A percentile compares a stretch with the other conserved stretches of the same genome.
These are phyloP conservation scores for Ustilago bromivora DNA, from an alignment of 1,284 basidiomycete genomes.

Conservation along the genomic window DNA sequence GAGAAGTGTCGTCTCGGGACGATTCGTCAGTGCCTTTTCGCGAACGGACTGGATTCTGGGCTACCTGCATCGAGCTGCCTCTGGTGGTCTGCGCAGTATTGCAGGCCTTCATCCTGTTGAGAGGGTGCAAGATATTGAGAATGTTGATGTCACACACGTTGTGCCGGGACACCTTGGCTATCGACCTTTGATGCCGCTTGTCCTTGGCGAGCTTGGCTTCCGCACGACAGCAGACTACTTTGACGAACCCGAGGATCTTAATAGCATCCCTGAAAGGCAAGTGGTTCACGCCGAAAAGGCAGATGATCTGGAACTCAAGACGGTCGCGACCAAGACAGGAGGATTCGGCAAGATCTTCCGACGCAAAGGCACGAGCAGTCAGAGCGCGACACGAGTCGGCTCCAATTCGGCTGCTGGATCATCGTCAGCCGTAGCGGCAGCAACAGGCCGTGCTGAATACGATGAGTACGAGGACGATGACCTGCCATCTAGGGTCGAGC, in stretches of 20 bases:
- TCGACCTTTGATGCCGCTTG: conserved; percentile 66
- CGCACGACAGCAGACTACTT: conserved; percentile 68
- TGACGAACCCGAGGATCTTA: conserved; percentile 68
- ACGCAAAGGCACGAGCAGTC: conserved; percentile 40
- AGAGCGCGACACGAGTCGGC: conserved; percentile 17
- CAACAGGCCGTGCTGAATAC: conserved; percentile 28
- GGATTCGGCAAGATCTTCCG: conserved; percentile 61
- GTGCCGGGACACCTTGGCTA: conserved; percentile 68
- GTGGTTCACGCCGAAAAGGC: conserved; percentile 42
- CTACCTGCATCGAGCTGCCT: conserved; percentile 67
- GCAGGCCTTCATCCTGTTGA: conserved; percentile 68
- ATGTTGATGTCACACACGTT: conserved; percentile 67
- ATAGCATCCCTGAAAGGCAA: conserved; percentile 64
- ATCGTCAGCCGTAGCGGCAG: conserved; percentile 6
- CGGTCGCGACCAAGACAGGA: conserved; percentile 54
- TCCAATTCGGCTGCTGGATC: conserved; percentile 21
- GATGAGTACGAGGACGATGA: conserved; percentile 64
- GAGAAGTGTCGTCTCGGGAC: conserved; percentile 62
- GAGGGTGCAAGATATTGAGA: conserved; percentile 65
- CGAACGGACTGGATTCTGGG: conserved; percentile 69
- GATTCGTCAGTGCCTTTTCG: conserved; percentile 68
- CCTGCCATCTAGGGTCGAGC: conserved; percentile 53
- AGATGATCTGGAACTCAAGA: conserved; percentile 43
- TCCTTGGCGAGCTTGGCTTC: conserved; percentile 68
- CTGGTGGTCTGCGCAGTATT: conserved; percentile 66